Base-by-base conservation (phyloP, 2,329 filamentous ascomycete species). In the Shiraia bambusicola region DNA sequence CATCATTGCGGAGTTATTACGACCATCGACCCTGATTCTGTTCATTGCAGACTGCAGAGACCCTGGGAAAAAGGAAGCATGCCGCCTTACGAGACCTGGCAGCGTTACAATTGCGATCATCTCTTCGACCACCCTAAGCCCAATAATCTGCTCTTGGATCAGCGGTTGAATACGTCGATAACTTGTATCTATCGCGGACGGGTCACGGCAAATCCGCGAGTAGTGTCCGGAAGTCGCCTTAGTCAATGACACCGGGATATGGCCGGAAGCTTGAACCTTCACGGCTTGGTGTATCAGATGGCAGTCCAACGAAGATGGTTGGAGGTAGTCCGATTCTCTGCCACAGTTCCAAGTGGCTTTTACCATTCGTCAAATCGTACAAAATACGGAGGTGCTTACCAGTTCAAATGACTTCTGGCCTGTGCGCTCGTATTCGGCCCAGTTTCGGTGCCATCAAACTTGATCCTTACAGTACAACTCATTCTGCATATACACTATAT, bases 21-120 rank as follows among this genome's bases (percentile, higher is more conserved):
- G 19, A 22, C 19, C 8, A 22, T 22, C 19, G 19, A 22, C 19
- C 19, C 19, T 22, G 19, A 22, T 22, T 22, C 19, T 22, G 19
- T 22, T 22, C 19, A 8, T 22, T 4, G 19, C 19, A 5, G 8
- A 8, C 8, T 4, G 19, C 19, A 5, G 8, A 22, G 19, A 22
- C 19, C 19, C 19, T 22, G 4, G n/a, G 19, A 22, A 22, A 31
- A 27, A 37, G 26, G 13, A 33, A 41, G 17, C 16, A 19, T 28
- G 6, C 15, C n/a, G 28, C 24, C 14, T 25, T 13, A 34, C 17
- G 26, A 4, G 29, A 37, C 14, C 8, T 7, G 24, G 16, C 33
- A 42, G 38, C 40, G 31, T 14, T 28, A 11, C 38, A 44, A 63
- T 63, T 61, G 46, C 40, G 59, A 63, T 63, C 56, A 49, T 54